Conservation (phyloP, 179 eudicot species). For the Amaranthus tricolor region DNA sequence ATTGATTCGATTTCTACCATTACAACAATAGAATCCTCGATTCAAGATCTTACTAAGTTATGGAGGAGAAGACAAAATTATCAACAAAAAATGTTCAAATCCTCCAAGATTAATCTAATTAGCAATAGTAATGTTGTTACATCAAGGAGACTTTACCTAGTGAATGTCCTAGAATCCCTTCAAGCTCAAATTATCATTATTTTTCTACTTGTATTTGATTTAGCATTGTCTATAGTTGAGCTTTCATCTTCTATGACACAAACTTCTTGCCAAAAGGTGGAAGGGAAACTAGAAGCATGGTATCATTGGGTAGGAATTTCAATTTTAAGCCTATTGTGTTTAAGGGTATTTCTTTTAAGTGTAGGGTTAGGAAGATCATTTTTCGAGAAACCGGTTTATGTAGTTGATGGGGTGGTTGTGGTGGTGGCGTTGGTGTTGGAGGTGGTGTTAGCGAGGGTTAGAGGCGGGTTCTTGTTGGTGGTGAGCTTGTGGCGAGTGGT, state of each 20-base stretch:
- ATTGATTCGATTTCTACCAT: not conserved
- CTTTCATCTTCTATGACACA: constrained; percentile 31
- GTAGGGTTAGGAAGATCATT: constrained; percentile 39
- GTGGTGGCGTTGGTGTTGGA: constrained; percentile 43
- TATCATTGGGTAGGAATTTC: constrained; percentile 46
- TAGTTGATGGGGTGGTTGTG: constrained; percentile 43
- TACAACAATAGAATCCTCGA: constrained; percentile 21
- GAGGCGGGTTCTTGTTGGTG: constrained; percentile 51
- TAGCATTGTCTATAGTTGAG: constrained; percentile 33
- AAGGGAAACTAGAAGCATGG: constrained; percentile 26
- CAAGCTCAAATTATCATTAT: constrained; percentile 32
- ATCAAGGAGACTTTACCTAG: constrained; percentile 36
- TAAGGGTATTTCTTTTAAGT: constrained; percentile 23
- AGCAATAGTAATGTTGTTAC: constrained; percentile 8
- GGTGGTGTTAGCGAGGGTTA: constrained; percentile 29
- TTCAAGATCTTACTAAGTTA: constrained; percentile 30
- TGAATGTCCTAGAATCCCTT: constrained; percentile 33
- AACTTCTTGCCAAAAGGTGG: constrained; percentile 11
- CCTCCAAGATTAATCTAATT: constrained; percentile 13
- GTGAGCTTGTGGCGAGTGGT: constrained; percentile 51
- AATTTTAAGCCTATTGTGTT: constrained; percentile 32
- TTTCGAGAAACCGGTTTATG: constrained; percentile 34
- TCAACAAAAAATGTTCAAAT: constrained; percentile 8
- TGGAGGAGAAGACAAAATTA: constrained; percentile 35
- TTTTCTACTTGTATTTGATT: constrained; percentile 33